phyloP scores from a whole-genome alignment of 352 stramenopile genomes.

The Globisporangium megalacanthum region DNA sequence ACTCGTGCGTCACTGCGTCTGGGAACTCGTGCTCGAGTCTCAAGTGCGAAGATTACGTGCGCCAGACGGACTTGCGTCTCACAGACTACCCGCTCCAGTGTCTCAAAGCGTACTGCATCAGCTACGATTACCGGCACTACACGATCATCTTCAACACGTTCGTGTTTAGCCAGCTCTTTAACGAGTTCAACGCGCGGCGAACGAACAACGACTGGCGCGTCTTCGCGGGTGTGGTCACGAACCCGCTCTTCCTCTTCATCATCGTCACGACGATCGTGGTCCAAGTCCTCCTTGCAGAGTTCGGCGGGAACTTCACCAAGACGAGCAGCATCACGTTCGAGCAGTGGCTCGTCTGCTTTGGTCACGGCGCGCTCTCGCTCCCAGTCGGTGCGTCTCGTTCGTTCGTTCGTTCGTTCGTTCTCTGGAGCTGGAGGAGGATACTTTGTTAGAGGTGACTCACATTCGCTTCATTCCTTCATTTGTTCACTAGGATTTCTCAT shows the following conservation, averaged over 20 bases:
- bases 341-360: slow-evolving; percentile 62
- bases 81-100: slow-evolving; percentile 45
- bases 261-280: slow-evolving; percentile 89
- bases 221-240: slow-evolving; percentile 89
- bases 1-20: slow-evolving; percentile 41
- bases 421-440: neutral
- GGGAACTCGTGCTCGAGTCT: slow-evolving; percentile 43
- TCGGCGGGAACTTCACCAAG: slow-evolving; percentile 88
- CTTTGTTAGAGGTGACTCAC: neutral
- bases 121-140: slow-evolving; percentile 90
- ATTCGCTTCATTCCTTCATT: neutral
- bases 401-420: too few species aligned
- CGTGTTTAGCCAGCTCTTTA: slow-evolving; percentile 95
- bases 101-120: slow-evolving; percentile 34
- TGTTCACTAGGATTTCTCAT: slow-evolving; percentile 50
- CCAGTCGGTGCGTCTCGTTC: slow-evolving; percentile 46
- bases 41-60: slow-evolving; percentile 58
- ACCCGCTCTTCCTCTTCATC: slow-evolving; percentile 93
- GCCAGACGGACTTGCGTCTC: slow-evolving; percentile 20
- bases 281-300: slow-evolving; percentile 95
- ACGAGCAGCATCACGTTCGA: slow-evolving; percentile 57
- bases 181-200: slow-evolving; percentile 76
- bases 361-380: slow-evolving; percentile 52
- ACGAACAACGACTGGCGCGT: slow-evolving; percentile 96
- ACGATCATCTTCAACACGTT: slow-evolving; percentile 99